Conservation (phyloP, 2,329 filamentous ascomycete species). For the Cladophialophora chaetospira region DNA sequence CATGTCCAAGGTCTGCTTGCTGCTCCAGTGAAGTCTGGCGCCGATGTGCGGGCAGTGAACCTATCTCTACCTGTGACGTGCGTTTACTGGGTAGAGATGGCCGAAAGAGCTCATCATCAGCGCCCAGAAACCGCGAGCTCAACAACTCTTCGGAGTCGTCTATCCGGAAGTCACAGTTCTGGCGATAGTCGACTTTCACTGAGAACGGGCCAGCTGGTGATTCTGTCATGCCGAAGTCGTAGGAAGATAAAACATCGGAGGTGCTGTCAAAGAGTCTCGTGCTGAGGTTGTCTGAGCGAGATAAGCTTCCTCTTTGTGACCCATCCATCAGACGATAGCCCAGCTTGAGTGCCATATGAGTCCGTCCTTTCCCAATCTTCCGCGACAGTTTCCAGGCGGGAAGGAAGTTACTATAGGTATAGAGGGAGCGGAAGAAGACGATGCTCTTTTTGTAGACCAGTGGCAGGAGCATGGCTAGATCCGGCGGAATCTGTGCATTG, state of each 20-base stretch:
- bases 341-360: conserved; percentile 66
- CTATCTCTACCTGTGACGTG: conserved; percentile 47
- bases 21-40: conserved; percentile 46
- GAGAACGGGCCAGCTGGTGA: conserved; percentile 83
- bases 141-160: conserved; percentile 88
- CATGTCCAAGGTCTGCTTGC: conserved; percentile 67
- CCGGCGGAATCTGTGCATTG: conserved; percentile 40
- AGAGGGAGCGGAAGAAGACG: conserved; percentile 87
- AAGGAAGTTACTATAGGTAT: conserved; percentile 76
- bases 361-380: conserved; percentile 68
- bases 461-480: conserved; percentile 66
- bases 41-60: conserved; percentile 71
- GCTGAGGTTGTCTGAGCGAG: conserved; percentile 68
- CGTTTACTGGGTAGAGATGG: conserved; percentile 68
- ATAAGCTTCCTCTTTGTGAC: conserved; percentile 50
- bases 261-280: conserved; percentile 68
- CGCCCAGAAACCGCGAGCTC: conserved; percentile 89
- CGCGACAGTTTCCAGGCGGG: conserved; percentile 86
- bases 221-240: conserved; percentile 79
- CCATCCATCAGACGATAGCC: conserved; percentile 77
- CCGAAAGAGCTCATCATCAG: conserved; percentile 83
- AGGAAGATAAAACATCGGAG: conserved; percentile 69
- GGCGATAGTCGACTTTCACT: conserved; percentile 80
- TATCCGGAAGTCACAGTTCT: conserved; percentile 85
- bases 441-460: conserved; percentile 97